Evolutionary conservation across 805 yeast species (phyloP), one percentile per base, ranked within the genome.

Genomic region (Martiniozyma abietophila): DNA sequence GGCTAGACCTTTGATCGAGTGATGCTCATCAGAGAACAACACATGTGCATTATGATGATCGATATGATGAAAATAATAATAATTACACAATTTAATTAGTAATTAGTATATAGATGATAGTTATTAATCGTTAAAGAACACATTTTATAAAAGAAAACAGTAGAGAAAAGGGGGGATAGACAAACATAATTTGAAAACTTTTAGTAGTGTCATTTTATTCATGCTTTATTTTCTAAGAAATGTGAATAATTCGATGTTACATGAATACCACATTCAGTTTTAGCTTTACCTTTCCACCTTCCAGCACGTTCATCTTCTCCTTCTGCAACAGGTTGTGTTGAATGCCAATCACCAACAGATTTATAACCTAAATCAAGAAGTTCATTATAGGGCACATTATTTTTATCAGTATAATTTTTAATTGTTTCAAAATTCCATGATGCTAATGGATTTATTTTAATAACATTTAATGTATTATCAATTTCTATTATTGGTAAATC

Each of bases 261-360:
- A 51, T 89, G 97, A 35, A 89, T 86, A 3, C 97, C 97, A 60
- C 97, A 89, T 55, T 89, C 97, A 1, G 95, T 85, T 63, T 89
- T 89, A 8, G 75, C 69, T 53, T 80, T 71, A 2, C 96, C 96
- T 64, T 81, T 80, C 97, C 97, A 89, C 50, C 97, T 72, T 1
- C 97, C 97, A n/a, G 92, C 75, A 44, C 97, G 71, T 56, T 89
- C 97, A 51, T 89, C 96, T 53, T 85, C 96, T 8, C 94, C 95
- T 29, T 81, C 95, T 6, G 62, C 69, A 8, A 84, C 94, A 2
- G 97, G 96, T 20, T 61, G 75, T 0, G 97, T 89, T 1, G 95
- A 83, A 56, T 89, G 97, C 72, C 88, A 89, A 56, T 89, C 97
- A 2, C 97, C 97, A 11, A 89, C 72, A 1, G 95, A 83, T 50